Percentiles rank a stretch among this genome's conserved stretches.
Evolutionary conservation across 148 eudicot genomes (phyloP).

Genomic region (Chenopodium album): DNA sequence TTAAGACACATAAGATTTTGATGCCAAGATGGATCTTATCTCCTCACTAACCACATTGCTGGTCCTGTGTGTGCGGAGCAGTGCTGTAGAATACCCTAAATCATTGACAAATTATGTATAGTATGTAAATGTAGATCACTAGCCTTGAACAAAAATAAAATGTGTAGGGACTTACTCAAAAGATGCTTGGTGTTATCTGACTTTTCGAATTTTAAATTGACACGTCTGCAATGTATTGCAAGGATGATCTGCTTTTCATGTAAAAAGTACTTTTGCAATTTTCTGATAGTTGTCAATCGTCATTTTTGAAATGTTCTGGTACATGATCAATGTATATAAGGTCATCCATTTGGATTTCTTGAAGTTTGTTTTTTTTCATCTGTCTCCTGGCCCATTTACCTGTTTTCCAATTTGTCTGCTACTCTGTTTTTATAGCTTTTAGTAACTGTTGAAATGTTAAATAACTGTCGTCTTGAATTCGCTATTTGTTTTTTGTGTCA

Average conservation of each 20-base stretch:
- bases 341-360: neutral
- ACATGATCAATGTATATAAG: neutral
- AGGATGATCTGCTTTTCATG: too few species aligned
- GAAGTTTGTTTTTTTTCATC: neutral
- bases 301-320: neutral
- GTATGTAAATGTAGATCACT: too few species aligned
- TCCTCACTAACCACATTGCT: neutral
- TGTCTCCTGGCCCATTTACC: neutral
- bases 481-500: neutral
- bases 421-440: neutral
- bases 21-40: neutral
- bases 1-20: neutral
- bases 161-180: too few species aligned
- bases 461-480: neutral
- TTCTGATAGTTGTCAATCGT: too few species aligned
- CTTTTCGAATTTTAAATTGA: too few species aligned
- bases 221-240: too few species aligned
- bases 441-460: neutral
- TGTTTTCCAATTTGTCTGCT: constrained; percentile 8
- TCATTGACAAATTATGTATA: too few species aligned
- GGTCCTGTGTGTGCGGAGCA: neutral
- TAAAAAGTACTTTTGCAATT: too few species aligned
- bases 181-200: too few species aligned
- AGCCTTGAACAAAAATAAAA: too few species aligned
- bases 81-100: too few species aligned